phyloP scores from a whole-genome alignment of 2,329 filamentous ascomycete genomes.

The Thelonectria blattea region DNA sequence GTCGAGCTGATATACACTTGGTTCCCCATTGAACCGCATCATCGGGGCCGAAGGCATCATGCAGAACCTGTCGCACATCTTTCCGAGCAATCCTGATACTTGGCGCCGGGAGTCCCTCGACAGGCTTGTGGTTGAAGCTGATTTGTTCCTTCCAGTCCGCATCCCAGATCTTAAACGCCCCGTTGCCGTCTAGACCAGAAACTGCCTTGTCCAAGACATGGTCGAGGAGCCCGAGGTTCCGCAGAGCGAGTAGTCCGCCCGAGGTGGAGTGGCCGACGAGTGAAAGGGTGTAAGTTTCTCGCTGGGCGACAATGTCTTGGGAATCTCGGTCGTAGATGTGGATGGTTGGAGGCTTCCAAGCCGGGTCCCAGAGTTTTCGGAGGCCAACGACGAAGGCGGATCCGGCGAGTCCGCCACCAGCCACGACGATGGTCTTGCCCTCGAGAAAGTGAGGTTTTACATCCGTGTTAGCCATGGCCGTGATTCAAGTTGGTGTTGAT shows the following conservation, averaged over 20 bases:
- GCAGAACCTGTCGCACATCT: conserved; percentile 43
- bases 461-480: conserved; percentile 22
- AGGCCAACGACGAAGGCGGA: conserved; percentile 50
- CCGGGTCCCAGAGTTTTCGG: conserved; percentile 45
- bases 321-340: conserved; percentile 51
- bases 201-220: conserved; percentile 40
- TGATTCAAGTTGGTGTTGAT: background rate
- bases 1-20: conserved; percentile 33
- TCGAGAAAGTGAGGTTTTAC: conserved; percentile 41
- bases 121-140: conserved; percentile 40
- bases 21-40: conserved; percentile 37
- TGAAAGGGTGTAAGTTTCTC: conserved; percentile 49
- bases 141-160: conserved; percentile 44
- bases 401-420: conserved; percentile 52
- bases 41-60: conserved; percentile 32
- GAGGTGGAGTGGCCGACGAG: conserved; percentile 44
- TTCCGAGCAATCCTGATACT: conserved; percentile 47
- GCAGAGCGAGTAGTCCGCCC: conserved; percentile 46
- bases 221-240: conserved; percentile 48
- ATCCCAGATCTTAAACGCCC: conserved; percentile 50
- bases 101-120: conserved; percentile 43
- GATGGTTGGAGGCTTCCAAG: conserved; percentile 41
- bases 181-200: conserved; percentile 38
- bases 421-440: conserved; percentile 50
- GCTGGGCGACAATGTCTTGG: conserved; percentile 35